Conservation (phyloP, 2,329 filamentous ascomycete genomes). For the Chaetothyriales sp. region DNA sequence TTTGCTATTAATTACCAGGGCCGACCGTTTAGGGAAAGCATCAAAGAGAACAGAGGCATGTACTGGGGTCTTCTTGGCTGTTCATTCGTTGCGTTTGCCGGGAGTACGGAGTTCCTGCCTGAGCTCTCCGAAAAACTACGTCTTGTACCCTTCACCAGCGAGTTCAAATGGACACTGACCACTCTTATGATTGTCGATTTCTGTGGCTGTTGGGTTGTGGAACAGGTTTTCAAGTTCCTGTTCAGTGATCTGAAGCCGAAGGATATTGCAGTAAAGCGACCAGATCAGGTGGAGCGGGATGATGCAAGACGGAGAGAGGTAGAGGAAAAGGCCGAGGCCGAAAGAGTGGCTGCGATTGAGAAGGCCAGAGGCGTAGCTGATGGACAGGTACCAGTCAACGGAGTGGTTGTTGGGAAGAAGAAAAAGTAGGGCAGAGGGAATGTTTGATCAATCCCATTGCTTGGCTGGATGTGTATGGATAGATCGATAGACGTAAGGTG, state of each 20-base stretch:
- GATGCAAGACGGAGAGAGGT: constrained; percentile 49
- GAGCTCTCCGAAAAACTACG: constrained; percentile 89
- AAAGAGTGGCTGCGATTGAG: constrained; percentile 17
- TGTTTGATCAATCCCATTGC: background rate
- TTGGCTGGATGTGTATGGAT: background rate
- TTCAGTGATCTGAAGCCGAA: constrained; percentile 90
- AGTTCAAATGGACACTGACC: constrained; percentile 83
- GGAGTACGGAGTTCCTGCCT: constrained; percentile 86
- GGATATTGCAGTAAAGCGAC: constrained; percentile 74
- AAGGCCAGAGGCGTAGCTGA: constrained; percentile 14
- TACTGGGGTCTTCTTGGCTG: constrained; percentile 91
- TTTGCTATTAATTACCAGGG: constrained; percentile 99
- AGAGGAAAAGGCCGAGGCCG: constrained; percentile 24
- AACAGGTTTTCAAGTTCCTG: constrained; percentile 65
- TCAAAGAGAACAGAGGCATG: constrained; percentile 94
- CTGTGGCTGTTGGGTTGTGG: constrained; percentile 69
- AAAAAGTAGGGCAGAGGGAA: background rate
- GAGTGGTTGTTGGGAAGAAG: background rate
- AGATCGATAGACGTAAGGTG: background rate
- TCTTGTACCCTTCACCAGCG: constrained; percentile 72
- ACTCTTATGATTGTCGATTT: constrained; percentile 78
- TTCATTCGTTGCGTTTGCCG: constrained; percentile 78
- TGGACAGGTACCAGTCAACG: background rate
- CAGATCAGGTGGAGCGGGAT: constrained; percentile 74
- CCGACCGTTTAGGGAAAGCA: constrained; percentile 87